A percentile compares a stretch with the other conserved stretches of the same genome.
These are phyloP conservation scores for Pythium myriotylum DNA, from an alignment of 352 stramenopile species.

Conservation along the genomic window DNA sequence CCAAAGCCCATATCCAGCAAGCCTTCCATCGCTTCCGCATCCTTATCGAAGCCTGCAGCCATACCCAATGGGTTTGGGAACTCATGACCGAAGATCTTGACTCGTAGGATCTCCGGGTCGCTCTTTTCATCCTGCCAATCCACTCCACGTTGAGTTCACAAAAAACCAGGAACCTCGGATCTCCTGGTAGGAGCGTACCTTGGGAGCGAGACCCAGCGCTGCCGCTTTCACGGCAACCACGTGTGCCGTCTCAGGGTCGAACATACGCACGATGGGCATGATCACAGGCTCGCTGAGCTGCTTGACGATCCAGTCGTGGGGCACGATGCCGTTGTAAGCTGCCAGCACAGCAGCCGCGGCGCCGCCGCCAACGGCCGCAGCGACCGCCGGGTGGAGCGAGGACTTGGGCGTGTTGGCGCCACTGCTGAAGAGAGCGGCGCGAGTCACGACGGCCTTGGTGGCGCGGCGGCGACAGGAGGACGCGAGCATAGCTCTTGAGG, in stretches of 20 bases:
- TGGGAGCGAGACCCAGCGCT: constrained; percentile 73
- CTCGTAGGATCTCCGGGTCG: constrained; percentile 57
- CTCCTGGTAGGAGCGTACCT: constrained; percentile 24
- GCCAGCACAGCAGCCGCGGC: constrained; percentile 58
- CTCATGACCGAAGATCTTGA: constrained; percentile 61
- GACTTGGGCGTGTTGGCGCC: constrained; percentile 11
- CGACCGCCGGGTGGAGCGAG: constrained; percentile 26
- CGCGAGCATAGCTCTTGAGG: constrained; percentile 14
- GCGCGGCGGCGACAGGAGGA: constrained; percentile 16
- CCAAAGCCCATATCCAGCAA: constrained; percentile 77
- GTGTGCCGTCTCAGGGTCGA: constrained; percentile 89
- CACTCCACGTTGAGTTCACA: not conserved
- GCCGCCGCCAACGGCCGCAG: constrained; percentile 35
- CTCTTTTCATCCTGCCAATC: constrained; percentile 36
- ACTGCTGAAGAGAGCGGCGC: constrained; percentile 27
- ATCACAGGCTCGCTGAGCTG: constrained; percentile 70
- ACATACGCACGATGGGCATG: constrained; percentile 77
- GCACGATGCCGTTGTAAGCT: constrained; percentile 66
- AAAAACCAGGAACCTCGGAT: not conserved
- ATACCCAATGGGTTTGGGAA: constrained; percentile 95
- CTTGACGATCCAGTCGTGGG: constrained; percentile 75
- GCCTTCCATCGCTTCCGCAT: constrained; percentile 92
- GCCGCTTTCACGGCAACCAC: constrained; percentile 79
- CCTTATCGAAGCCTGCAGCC: constrained; percentile 98
- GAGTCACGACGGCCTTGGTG: not conserved